These are phyloP conservation scores for Aphanomyces astaci DNA, from an alignment of 352 stramenopile genomes.

Conservation along the genomic window DNA sequence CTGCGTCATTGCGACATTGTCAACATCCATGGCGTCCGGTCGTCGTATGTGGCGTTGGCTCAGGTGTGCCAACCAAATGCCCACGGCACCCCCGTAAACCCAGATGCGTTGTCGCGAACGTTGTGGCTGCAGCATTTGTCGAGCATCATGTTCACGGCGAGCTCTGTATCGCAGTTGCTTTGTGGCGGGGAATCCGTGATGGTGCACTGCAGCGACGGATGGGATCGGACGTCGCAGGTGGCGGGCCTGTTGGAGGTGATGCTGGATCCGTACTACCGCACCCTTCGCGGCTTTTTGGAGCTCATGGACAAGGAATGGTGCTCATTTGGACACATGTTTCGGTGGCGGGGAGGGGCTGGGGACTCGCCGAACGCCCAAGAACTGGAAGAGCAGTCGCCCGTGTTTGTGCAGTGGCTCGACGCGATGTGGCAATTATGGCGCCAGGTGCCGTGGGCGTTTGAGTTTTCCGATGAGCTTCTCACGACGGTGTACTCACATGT, in stretches of 20 bases:
- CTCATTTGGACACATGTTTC: conserved; percentile 98
- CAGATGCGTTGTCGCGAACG: conserved; percentile 88
- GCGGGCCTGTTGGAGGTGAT: conserved; percentile 93
- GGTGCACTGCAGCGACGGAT: conserved; percentile 98
- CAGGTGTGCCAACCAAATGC: conserved; percentile 51
- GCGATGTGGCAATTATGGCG: conserved; percentile 96
- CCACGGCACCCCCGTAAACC: conserved; percentile 40
- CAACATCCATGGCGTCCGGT: conserved; percentile 98
- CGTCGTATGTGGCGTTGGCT: conserved; percentile 72
- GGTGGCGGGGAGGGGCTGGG: conserved; percentile 92
- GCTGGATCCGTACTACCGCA: conserved; percentile 98
- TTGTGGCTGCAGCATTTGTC: conserved; percentile 97
- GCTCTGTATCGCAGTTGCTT: conserved; percentile 91
- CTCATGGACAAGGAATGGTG: conserved; percentile 99
- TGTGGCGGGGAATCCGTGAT: conserved; percentile 93
- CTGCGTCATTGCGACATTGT: conserved; percentile 98
- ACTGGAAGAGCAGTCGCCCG: conserved; percentile 95
- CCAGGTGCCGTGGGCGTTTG: conserved; percentile 95
- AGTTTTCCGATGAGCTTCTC: conserved; percentile 94
- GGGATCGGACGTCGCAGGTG: conserved; percentile 98
- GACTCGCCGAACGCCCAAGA: conserved; percentile 89
- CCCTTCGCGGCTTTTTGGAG: conserved; percentile 89
- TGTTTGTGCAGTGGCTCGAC: conserved; percentile 99
- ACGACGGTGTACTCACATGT: conserved; percentile 92
- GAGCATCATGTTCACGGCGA: conserved; percentile 90